Conservation (phyloP, 1,284 basidiomycete species). For the Grifola frondosa region DNA sequence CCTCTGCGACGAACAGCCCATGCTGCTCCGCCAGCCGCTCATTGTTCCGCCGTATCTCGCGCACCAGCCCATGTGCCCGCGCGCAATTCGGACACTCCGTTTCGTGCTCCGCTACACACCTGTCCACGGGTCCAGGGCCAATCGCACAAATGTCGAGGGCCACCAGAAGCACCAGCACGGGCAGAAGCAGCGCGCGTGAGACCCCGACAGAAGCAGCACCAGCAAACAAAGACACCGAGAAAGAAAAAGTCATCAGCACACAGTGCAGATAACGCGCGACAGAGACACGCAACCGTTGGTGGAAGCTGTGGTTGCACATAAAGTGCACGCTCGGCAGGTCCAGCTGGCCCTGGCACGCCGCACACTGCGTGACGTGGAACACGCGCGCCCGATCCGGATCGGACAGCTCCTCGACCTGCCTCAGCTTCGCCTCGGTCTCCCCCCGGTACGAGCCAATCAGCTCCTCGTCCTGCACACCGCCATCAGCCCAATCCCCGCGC, state of each 20-base stretch:
- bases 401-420: slow-evolving; percentile 79
- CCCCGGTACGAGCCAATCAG: slow-evolving; percentile 84
- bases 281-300: too few species aligned
- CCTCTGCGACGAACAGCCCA: slow-evolving; percentile 85
- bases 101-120: slow-evolving; percentile 82
- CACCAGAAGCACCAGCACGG: too few species aligned
- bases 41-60: slow-evolving; percentile 85
- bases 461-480: slow-evolving; percentile 66
- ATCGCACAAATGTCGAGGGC: too few species aligned
- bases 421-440: slow-evolving; percentile 81
- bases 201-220: too few species aligned
- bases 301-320: slow-evolving; percentile 98
- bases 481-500: background rate
- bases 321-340: slow-evolving; percentile 95
- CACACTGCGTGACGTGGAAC: slow-evolving; percentile 93
- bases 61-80: slow-evolving; percentile 83
- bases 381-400: slow-evolving; percentile 79
- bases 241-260: slow-evolving; percentile 1
- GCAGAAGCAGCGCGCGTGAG: too few species aligned
- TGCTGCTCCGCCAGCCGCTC: slow-evolving; percentile 82
- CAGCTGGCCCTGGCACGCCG: slow-evolving; percentile 83
- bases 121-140: slow-evolving; percentile 30
- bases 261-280: slow-evolving; percentile 19
- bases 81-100: slow-evolving; percentile 89
- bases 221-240: background rate